phyloP scores from a whole-genome alignment of 2,329 filamentous ascomycete species.

The Talaromyces islandicus region DNA sequence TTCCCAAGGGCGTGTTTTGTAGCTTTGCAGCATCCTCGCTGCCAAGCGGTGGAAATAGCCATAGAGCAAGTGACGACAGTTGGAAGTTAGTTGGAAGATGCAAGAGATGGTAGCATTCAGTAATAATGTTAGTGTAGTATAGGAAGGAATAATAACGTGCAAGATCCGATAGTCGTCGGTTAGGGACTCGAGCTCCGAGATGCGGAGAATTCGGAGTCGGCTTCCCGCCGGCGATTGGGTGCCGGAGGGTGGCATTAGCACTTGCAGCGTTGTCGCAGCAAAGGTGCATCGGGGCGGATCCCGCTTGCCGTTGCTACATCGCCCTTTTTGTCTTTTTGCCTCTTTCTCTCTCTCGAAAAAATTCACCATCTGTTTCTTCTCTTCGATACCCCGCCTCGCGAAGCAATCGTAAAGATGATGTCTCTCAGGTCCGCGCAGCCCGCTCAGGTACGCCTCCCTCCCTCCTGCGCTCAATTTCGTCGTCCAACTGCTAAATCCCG shows the following conservation, averaged over 20 bases:
- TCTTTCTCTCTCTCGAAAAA: conserved; percentile 10
- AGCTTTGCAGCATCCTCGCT: no score
- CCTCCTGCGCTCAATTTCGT: conserved; percentile 39
- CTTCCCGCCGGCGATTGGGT: background rate
- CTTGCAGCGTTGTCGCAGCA: conserved; percentile 6
- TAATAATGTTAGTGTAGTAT: no score
- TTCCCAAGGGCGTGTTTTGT: no score
- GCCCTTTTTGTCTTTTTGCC: conserved; percentile 4
- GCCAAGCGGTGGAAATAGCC: no score
- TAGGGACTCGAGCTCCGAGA: conserved; percentile 5
- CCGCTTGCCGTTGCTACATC: conserved; percentile 11
- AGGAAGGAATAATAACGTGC: background rate
- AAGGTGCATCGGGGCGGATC: conserved; percentile 10
- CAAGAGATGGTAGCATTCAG: no score
- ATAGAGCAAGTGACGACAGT: no score
- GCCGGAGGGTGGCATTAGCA: conserved; percentile 3
- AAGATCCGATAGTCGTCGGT: conserved; percentile 9
- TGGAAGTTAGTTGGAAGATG: no score
- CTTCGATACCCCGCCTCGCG: conserved; percentile 12
- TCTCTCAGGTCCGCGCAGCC: conserved; percentile 34
- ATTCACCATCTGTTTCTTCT: conserved; percentile 11
- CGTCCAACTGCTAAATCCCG: conserved; percentile 37
- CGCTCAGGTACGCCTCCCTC: conserved; percentile 27
- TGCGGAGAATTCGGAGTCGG: conserved; percentile 1
- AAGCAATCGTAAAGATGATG: conserved; percentile 30